Conservation (phyloP, 1,284 basidiomycete genomes). For the Ceratobasidium sp. region DNA sequence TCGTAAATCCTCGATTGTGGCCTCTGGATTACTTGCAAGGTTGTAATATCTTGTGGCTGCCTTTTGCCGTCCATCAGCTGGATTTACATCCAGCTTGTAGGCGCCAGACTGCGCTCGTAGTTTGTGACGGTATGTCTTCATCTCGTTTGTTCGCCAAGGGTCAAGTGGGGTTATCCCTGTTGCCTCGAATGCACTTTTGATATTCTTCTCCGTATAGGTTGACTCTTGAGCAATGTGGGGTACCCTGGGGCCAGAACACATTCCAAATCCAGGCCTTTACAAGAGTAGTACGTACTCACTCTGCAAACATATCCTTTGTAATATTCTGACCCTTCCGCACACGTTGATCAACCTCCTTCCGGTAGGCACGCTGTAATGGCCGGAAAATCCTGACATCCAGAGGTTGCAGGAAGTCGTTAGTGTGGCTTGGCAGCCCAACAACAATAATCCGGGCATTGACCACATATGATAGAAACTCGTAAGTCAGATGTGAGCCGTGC, state of each 20-base stretch:
- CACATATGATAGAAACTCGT: conserved; percentile 52
- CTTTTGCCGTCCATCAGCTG: too few relatives aligned
- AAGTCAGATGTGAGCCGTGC: conserved; percentile 39
- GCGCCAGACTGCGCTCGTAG: too few relatives aligned
- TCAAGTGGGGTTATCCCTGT: conserved; percentile 53
- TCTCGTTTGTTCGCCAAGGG: conserved; percentile 24
- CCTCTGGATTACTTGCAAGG: too few relatives aligned
- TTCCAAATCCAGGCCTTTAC: too few relatives aligned
- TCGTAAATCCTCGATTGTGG: too few relatives aligned
- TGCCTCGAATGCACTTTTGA: conserved; percentile 53
- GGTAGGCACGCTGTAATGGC: conserved; percentile 49
- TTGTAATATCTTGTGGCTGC: too few relatives aligned
- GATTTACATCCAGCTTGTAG: too few relatives aligned
- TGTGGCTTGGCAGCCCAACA: conserved; percentile 59
- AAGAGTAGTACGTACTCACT: not conserved
- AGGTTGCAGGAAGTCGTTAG: conserved; percentile 60
- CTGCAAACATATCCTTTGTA: conserved; percentile 11
- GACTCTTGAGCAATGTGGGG: conserved; percentile 20
- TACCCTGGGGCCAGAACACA: not conserved
- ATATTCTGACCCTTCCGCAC: conserved; percentile 45
- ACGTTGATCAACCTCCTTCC: conserved; percentile 4
- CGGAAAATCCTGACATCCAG: conserved; percentile 60
- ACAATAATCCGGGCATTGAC: conserved; percentile 55
- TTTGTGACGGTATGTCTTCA: not conserved
- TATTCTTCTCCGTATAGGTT: conserved; percentile 53